Evolutionary conservation across 805 yeast genomes (phyloP).

Genomic region (Candida schatavii): DNA sequence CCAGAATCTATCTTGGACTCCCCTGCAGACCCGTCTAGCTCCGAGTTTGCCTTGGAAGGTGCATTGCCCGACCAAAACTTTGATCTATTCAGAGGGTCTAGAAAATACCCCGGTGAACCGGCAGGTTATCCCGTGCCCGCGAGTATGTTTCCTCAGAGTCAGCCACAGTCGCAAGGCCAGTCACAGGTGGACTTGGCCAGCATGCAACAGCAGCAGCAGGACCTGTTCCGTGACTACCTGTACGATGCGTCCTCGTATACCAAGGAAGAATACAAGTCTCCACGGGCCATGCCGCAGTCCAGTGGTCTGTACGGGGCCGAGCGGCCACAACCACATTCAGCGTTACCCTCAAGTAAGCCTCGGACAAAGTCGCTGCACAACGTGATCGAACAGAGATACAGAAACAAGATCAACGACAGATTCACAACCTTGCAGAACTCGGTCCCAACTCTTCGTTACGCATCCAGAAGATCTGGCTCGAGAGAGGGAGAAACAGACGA

Average conservation of each 20-base stretch:
- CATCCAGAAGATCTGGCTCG: slow-evolving; percentile 21
- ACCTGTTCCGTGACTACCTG: not conserved
- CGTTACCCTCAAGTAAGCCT: slow-evolving; percentile 13
- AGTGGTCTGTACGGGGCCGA: not conserved
- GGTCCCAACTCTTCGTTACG: slow-evolving; percentile 38
- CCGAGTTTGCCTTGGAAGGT: slow-evolving; percentile 5
- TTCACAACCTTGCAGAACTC: slow-evolving; percentile 35
- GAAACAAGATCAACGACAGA: slow-evolving; percentile 42
- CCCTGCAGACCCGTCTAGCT: not conserved
- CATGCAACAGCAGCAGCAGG: not conserved
- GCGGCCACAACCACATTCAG: slow-evolving; percentile 4
- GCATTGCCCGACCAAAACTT: slow-evolving; percentile 5
- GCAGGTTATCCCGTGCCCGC: not conserved
- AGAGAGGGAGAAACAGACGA: slow-evolving; percentile 10
- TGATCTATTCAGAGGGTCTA: slow-evolving; percentile 1
- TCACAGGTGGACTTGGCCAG: not conserved
- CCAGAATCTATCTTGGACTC: not conserved
- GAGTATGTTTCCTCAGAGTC: not conserved
- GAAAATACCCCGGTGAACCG: not conserved
- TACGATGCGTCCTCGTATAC: not conserved
- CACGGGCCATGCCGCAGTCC: not conserved
- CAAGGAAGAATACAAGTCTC: not conserved
- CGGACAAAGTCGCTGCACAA: slow-evolving; percentile 36
- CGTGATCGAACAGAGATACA: slow-evolving; percentile 41
- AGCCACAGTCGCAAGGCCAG: not conserved